phyloP scores from a whole-genome alignment of 371 early-diverging fungal genomes.

The Actinomucor elegans region DNA sequence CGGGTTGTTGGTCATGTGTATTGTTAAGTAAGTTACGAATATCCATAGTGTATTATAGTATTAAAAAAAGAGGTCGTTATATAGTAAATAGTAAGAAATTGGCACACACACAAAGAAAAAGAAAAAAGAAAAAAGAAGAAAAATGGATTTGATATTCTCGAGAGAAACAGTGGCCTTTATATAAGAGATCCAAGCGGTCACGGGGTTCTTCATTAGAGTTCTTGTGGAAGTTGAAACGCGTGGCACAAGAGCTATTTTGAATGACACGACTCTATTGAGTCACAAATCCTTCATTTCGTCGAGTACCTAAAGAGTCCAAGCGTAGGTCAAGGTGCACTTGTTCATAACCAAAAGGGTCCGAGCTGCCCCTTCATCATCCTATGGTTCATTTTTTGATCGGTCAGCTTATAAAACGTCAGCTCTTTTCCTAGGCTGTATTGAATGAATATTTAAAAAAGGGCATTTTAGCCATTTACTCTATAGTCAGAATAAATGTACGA shows the following conservation, averaged over 20 bases:
- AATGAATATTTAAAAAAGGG: background rate
- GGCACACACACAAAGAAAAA: background rate
- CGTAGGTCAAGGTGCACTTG: background rate
- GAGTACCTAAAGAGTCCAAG: background rate
- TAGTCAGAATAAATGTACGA: too few relatives aligned
- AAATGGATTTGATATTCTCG: background rate
- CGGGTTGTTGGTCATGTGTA: slow-evolving; percentile 24
- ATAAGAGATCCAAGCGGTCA: slow-evolving; percentile 5
- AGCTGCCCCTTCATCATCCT: slow-evolving; percentile 5
- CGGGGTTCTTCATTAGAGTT: slow-evolving; percentile 2
- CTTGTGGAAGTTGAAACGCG: slow-evolving; percentile 6
- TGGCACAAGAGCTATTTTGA: slow-evolving; percentile 7
- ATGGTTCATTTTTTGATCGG: slow-evolving; percentile 9
- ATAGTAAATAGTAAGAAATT: slow-evolving; percentile 6
- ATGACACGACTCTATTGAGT: slow-evolving; percentile 13
- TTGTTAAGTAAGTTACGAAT: slow-evolving; percentile 45
- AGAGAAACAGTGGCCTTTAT: slow-evolving; percentile 2
- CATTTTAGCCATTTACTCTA: background rate
- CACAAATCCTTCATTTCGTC: slow-evolving; percentile 4
- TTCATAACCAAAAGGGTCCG: slow-evolving; percentile 11
- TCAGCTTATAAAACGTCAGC: slow-evolving; percentile 13
- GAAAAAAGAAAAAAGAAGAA: slow-evolving; percentile 10
- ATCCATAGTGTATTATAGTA: slow-evolving; percentile 32
- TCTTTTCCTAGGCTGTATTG: background rate
- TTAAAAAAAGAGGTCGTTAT: slow-evolving; percentile 5